Conservation (phyloP, 768 basidiomycete species). For the Macrolepiota albuminosa region DNA sequence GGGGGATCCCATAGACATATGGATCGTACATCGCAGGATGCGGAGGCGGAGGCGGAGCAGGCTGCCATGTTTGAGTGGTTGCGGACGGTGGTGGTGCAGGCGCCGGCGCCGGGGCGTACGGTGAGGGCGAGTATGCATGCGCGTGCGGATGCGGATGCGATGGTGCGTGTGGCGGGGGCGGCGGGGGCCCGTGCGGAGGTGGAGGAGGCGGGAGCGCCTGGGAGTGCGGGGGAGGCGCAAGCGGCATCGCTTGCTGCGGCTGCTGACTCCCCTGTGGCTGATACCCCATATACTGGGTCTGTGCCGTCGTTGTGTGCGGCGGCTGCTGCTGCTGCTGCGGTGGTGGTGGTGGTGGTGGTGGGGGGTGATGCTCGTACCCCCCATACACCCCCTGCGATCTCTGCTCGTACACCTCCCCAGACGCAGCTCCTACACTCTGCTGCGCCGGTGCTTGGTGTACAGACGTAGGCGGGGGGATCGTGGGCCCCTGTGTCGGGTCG, state of each 20-base stretch:
- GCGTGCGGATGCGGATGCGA: not conserved
- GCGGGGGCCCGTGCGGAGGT: not conserved
- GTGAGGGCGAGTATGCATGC: not conserved
- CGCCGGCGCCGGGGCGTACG: not conserved
- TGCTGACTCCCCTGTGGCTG: not conserved
- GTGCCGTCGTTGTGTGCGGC: not conserved
- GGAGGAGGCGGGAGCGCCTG: not conserved
- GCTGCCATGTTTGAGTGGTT: constrained; percentile 9
- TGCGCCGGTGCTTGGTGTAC: not conserved
- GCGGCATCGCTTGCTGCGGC: not conserved
- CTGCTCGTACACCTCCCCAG: constrained; percentile 8
- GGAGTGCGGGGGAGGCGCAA: not conserved
- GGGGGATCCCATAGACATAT: constrained; percentile 7
- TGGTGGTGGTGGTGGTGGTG: not conserved
- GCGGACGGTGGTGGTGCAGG: not conserved
- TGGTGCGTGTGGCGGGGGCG: not conserved
- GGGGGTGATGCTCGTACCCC: constrained; percentile 1
- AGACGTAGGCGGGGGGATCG: constrained; percentile 22
- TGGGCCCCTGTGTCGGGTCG: constrained; percentile 27
- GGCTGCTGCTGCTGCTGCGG: not conserved
- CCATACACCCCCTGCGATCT: constrained; percentile 5
- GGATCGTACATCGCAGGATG: constrained; percentile 14
- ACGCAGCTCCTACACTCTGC: not conserved
- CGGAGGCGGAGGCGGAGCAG: constrained; percentile 4
- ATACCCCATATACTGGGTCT: not conserved